phyloP scores from a whole-genome alignment of 2,329 filamentous ascomycete genomes.

The Colletotrichum sp. region DNA sequence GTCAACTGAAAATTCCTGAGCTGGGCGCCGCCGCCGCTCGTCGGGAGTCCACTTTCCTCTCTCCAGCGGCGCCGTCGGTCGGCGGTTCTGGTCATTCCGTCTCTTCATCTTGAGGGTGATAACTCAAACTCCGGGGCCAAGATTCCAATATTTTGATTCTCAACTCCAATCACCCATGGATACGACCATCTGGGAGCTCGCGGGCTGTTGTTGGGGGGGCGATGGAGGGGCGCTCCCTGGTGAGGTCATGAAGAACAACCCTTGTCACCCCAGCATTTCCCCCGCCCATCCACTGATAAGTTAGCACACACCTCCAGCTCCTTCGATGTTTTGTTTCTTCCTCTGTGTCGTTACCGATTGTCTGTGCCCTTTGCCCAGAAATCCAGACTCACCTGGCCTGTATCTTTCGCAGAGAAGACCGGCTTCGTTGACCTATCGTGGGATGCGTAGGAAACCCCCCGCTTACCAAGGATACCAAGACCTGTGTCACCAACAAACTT shows the following conservation, averaged over 20 bases:
- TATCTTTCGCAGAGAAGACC: neutral
- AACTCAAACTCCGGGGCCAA: neutral
- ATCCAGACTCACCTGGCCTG: neutral
- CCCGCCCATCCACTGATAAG: slow-evolving; percentile 13
- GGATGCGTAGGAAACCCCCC: neutral
- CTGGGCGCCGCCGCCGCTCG: neutral
- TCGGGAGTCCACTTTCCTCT: slow-evolving; percentile 17
- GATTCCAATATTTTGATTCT: neutral
- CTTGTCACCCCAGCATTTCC: neutral
- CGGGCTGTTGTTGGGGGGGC: neutral
- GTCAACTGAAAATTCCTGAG: neutral
- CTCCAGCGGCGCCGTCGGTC: slow-evolving; percentile 4
- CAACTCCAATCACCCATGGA: neutral
- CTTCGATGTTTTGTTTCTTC: neutral
- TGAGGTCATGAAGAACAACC: neutral
- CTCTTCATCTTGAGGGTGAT: neutral
- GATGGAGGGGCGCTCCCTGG: neutral
- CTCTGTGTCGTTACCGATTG: neutral
- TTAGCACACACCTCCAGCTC: neutral
- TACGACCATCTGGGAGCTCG: neutral
- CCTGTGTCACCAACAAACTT: neutral
- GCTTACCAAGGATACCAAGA: slow-evolving; percentile 16
- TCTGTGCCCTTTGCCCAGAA: neutral
- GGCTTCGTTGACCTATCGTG: neutral
- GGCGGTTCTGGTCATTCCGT: neutral